These are phyloP conservation scores for Inga oerstediana DNA, from an alignment of 306 rosid species.

Conservation along the genomic window DNA sequence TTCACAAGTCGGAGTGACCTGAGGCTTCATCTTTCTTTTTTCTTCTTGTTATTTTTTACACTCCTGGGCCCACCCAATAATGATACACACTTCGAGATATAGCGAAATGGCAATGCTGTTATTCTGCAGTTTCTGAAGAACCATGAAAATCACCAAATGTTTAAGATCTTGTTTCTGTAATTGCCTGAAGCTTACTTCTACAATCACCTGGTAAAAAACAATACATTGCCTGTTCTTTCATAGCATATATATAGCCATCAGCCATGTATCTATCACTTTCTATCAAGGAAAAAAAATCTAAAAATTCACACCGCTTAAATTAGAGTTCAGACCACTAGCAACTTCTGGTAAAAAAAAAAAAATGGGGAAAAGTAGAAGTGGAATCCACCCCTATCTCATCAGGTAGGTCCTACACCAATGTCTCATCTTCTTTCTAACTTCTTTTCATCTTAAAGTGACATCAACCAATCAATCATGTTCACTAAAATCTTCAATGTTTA, in stretches of 20 bases:
- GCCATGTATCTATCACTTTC: neutral
- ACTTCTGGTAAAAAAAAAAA: neutral
- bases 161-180: slow-evolving; percentile 30
- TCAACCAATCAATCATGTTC: neutral
- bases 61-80: neutral
- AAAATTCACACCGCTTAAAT: neutral
- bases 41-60: neutral
- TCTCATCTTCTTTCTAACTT: neutral
- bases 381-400: neutral
- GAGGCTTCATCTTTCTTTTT: neutral
- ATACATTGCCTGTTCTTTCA: neutral
- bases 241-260: neutral
- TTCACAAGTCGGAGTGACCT: neutral
- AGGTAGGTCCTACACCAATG: neutral
- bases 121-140: neutral
- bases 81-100: neutral
- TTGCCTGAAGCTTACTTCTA: slow-evolving; percentile 25
- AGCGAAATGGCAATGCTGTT: neutral
- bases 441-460: neutral
- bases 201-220: slow-evolving; percentile 19
- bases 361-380: neutral
- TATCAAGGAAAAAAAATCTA: neutral
- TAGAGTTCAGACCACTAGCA: neutral
- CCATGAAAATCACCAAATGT: slow-evolving; percentile 20
- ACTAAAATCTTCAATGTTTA: slow-evolving; percentile 33